Conservation (phyloP, 2,329 filamentous ascomycete species). For the Paracorniculantispora psalliotae region DNA sequence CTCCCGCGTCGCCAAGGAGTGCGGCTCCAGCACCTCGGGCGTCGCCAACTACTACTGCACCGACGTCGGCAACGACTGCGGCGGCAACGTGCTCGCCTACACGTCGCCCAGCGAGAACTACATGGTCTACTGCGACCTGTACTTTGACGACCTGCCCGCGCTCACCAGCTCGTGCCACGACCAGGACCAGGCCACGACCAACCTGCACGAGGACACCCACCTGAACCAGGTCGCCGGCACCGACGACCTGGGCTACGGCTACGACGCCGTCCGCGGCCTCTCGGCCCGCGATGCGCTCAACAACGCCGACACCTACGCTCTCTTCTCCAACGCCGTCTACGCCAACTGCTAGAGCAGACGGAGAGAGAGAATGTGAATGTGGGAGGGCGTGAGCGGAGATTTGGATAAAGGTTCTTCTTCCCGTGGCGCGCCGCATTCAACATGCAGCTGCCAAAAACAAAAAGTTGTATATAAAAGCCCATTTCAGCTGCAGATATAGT, state of each 20-base stretch:
- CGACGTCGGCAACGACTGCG: conserved; percentile 51
- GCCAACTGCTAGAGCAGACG: conserved; percentile 5
- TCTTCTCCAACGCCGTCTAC: conserved; percentile 17
- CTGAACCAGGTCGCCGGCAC: conserved; percentile 49
- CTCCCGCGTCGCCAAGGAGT: conserved; percentile 49
- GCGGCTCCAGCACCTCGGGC: conserved; percentile 43
- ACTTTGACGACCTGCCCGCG: conserved; percentile 50
- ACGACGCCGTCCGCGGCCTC: conserved; percentile 14
- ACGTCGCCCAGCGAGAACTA: conserved; percentile 49
- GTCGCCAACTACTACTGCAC: conserved; percentile 53
- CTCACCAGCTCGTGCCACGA: conserved; percentile 50
- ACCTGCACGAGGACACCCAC: conserved; percentile 59
- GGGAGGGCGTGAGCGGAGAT: too few species aligned
- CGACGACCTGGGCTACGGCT: conserved; percentile 16
- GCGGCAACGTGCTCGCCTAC: conserved; percentile 51
- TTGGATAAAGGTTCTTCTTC: too few species aligned
- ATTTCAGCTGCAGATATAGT: conserved; percentile 14
- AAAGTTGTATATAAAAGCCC: not conserved
- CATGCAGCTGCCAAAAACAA: not conserved
- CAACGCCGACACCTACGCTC: conserved; percentile 18
- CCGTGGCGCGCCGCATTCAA: not conserved
- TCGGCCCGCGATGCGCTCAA: conserved; percentile 14
- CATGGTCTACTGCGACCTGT: conserved; percentile 59
- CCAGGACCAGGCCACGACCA: conserved; percentile 62
- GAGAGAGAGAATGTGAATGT: too few species aligned